Percentiles rank a stretch among this genome's conserved stretches.
Conservation (phyloP, 805 yeast genomes). For the Jamesozyma hellenica region DNA sequence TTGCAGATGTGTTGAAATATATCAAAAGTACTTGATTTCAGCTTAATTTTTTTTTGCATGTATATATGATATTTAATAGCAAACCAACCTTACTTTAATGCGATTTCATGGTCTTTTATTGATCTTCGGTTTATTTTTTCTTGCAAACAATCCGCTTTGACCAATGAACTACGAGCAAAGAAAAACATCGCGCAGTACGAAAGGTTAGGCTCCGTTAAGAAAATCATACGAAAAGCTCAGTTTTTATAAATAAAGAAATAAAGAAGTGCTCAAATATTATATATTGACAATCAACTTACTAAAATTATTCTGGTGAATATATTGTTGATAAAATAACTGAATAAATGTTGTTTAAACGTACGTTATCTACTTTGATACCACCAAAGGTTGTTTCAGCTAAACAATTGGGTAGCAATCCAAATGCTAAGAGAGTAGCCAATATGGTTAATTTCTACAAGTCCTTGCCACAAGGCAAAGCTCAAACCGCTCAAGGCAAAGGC, state of each 20-base stretch:
- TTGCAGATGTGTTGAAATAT: neutral
- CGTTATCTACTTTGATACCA: constrained; percentile 90
- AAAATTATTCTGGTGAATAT: neutral
- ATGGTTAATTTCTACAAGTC: constrained; percentile 93
- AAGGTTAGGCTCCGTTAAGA: neutral
- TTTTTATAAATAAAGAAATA: no score
- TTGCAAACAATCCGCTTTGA: neutral
- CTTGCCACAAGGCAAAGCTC: constrained; percentile 88
- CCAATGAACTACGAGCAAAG: constrained; percentile 2
- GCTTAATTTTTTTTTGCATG: no score
- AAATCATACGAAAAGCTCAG: no score
- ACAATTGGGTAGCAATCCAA: constrained; percentile 92
- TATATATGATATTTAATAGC: no score
- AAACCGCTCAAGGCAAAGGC: constrained; percentile 48
- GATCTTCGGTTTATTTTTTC: no score
- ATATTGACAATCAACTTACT: neutral
- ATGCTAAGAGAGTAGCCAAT: constrained; percentile 92
- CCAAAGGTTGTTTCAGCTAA: constrained; percentile 96
- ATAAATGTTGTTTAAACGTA: constrained; percentile 66
- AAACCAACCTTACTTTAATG: no score
- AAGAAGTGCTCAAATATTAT: no score
- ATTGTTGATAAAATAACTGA: neutral
- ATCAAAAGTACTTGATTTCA: neutral
- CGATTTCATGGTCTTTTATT: no score
- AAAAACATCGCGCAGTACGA: neutral